These are phyloP conservation scores for Pyrenophora tritici-repentis DNA, from an alignment of 2,329 filamentous ascomycete species.

Conservation along the genomic window DNA sequence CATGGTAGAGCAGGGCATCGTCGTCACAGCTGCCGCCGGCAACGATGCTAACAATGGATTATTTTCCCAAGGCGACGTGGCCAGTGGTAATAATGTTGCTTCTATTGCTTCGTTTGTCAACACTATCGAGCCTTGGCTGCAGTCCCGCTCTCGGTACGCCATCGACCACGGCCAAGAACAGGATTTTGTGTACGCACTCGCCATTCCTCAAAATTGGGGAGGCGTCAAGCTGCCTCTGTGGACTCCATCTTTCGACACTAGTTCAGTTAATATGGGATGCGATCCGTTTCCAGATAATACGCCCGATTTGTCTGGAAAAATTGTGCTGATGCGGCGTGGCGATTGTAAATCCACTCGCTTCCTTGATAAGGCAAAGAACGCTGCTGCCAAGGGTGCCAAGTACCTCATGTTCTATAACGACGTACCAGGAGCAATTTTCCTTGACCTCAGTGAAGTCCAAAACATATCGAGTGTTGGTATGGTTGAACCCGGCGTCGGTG, in stretches of 20 bases:
- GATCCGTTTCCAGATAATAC: background rate
- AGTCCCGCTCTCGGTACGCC: background rate
- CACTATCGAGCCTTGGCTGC: background rate
- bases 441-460: background rate
- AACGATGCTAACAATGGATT: background rate
- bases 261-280: background rate
- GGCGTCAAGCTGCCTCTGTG: background rate
- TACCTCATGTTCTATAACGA: conserved; percentile 3
- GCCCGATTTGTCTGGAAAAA: background rate
- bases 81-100: background rate
- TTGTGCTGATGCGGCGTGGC: conserved; percentile 1
- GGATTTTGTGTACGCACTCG: background rate
- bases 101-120: background rate
- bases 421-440: background rate
- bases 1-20: background rate
- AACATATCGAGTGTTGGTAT: background rate
- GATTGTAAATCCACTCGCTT: background rate
- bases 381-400: background rate
- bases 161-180: background rate
- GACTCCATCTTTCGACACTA: background rate
- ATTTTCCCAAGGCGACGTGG: background rate
- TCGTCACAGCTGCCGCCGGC: background rate
- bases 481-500: background rate
- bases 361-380: background rate
- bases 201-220: background rate